phyloP scores from a whole-genome alignment of 202 grass and related monocot genomes.

The Cymbopogon flexuosus region DNA sequence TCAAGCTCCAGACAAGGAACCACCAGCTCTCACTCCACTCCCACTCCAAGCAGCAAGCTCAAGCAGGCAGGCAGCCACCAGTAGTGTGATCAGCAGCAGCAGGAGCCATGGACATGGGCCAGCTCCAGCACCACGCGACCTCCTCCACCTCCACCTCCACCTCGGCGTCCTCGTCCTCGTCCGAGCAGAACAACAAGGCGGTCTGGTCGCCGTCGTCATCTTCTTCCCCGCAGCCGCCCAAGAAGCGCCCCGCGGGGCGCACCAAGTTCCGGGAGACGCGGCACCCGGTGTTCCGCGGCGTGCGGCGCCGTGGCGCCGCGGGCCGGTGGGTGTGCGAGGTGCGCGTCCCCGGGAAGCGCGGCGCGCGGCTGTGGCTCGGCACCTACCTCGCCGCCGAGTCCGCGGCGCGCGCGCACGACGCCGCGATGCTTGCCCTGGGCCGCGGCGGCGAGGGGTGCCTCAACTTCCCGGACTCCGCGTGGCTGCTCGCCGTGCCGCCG shows the following conservation, averaged over 20 bases:
- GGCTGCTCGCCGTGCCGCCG: conserved; percentile 45
- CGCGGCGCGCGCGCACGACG: conserved; percentile 77
- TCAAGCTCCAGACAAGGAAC: background rate
- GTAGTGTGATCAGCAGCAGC: too few species aligned
- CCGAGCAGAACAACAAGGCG: conserved; percentile 23
- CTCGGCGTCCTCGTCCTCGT: background rate
- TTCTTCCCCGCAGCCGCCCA: conserved; percentile 21
- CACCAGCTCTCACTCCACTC: background rate
- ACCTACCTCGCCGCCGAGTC: conserved; percentile 63
- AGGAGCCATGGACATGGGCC: conserved; percentile 20
- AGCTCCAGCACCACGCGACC: background rate
- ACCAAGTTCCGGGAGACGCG: conserved; percentile 82
- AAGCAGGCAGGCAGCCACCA: too few species aligned
- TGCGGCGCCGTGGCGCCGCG: conserved; percentile 51
- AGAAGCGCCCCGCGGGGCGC: conserved; percentile 66
- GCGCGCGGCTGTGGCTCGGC: conserved; percentile 64
- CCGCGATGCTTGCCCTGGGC: conserved; percentile 46
- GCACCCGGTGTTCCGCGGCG: conserved; percentile 71
- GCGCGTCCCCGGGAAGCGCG: conserved; percentile 52
- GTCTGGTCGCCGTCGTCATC: background rate
- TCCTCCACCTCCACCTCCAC: background rate
- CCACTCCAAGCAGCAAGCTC: background rate
- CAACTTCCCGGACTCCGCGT: conserved; percentile 74
- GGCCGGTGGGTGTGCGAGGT: conserved; percentile 86
- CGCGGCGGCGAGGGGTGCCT: conserved; percentile 16